A percentile compares a stretch with the other conserved stretches of the same genome.
Conservation (phyloP, 306 rosid genomes). For the Neltuma alba region DNA sequence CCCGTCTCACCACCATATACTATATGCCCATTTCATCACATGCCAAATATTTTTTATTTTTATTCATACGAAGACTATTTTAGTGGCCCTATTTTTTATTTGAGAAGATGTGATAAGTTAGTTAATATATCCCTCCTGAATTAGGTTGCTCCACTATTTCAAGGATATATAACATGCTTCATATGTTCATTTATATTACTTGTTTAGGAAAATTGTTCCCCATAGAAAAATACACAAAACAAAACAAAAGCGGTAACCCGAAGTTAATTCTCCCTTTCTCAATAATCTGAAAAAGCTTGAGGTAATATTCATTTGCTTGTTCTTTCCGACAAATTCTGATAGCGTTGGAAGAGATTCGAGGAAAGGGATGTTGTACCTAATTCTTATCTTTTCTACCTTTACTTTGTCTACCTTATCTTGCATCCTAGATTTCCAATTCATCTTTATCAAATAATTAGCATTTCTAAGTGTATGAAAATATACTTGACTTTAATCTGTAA, state of each 20-base stretch:
- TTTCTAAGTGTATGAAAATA: conserved; percentile 9
- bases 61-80: background rate
- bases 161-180: background rate
- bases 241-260: background rate
- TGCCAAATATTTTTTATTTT: background rate
- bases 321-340: background rate
- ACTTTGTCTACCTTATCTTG: conserved; percentile 23
- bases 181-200: background rate
- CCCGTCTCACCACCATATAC: background rate
- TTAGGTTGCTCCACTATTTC: background rate
- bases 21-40: background rate
- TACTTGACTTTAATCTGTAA: background rate
- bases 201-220: background rate
- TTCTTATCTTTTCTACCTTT: background rate
- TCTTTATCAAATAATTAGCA: conserved; percentile 16
- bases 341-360: background rate
- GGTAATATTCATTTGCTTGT: no score
- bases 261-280: background rate
- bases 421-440: background rate
- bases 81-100: background rate
- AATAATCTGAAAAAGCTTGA: background rate
- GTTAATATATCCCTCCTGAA: background rate
- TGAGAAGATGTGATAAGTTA: background rate
- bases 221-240: background rate
- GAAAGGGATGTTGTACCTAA: background rate